Evolutionary conservation across 352 stramenopile genomes (phyloP).

Genomic region (Blastocystis sp.): DNA sequence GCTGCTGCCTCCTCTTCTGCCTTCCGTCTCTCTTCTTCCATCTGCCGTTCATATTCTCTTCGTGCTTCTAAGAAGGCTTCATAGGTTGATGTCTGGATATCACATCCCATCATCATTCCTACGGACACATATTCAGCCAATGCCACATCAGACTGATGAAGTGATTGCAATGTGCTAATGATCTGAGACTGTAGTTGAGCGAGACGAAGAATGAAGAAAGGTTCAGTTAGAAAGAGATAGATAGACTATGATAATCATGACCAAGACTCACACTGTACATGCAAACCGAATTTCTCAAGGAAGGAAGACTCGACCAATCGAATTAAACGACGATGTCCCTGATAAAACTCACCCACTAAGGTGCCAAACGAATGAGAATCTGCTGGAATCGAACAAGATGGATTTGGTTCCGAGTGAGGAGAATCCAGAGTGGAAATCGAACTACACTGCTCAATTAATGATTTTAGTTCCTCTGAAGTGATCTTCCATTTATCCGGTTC

Average conservation of each 20-base stretch:
- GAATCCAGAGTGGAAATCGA: neutral
- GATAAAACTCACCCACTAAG: slow-evolving; percentile 1
- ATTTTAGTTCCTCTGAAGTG: neutral
- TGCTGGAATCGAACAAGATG: neutral
- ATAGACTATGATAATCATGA: neutral
- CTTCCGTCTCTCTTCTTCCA: neutral
- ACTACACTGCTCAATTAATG: neutral
- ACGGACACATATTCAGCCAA: neutral
- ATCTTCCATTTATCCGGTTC: slow-evolving; percentile 20
- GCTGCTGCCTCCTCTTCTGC: neutral
- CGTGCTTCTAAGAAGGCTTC: slow-evolving; percentile 16
- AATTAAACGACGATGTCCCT: slow-evolving; percentile 13
- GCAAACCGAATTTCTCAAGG: slow-evolving; percentile 51
- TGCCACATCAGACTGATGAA: neutral
- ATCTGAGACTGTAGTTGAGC: slow-evolving; percentile 12
- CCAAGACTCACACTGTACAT: neutral
- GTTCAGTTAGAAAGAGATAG: slow-evolving; percentile 35
- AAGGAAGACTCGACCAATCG: slow-evolving; percentile 39
- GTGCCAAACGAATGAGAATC: neutral
- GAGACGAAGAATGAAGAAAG: slow-evolving; percentile 49
- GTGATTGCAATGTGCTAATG: slow-evolving; percentile 3
- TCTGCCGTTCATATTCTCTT: slow-evolving; percentile 19
- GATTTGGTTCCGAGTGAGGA: neutral
- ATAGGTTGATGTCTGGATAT: neutral
- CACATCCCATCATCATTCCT: neutral